Base-by-base conservation (phyloP, 1,284 basidiomycete genomes). In the Phellinidium pouzarii region DNA sequence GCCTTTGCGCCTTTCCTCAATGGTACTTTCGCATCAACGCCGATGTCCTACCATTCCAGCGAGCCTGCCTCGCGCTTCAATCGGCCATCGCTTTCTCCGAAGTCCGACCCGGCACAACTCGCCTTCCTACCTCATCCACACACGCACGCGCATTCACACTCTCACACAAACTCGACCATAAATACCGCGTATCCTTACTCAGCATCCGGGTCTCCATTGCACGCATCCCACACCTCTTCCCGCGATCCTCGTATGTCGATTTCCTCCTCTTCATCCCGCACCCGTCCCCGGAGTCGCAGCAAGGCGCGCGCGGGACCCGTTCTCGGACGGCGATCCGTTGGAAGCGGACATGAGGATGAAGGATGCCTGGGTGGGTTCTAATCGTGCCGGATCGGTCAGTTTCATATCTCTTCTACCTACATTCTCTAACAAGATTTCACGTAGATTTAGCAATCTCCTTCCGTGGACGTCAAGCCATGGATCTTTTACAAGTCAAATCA, bases 41-140 rank as follows among this genome's bases (percentile, higher is more conserved):
- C 20, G 26, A 45, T 38, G 31, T 37, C 41, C n/a, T 29, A 25
- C 23, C 50, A 44, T 17, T 43, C 37, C 3, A 17, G 3, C 43
- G 26, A 37, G 23, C 34, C 37, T 20, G 4, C 47, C 23, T 19
- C 7, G 4, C 26, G 19, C 17, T 17, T 26, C 4, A 3, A 36
- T 8, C 6, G 14, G 2, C 23, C 47, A 40, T 38, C 47, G 9
- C 42, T 44, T 14, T 45, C 50, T 9, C 50, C 42, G 2, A 50
- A 50, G n/a, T 27, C 31, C 17, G 48, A 48, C 27, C 40, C 46
- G 5, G 42, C 52, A 5, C 46, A 54, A 20, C 48, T 54, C 1
- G 45, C 52, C n/a, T 54, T 54, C 34, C 52, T 54, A 19, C 52
- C 52, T 12, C 40, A 54, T 36, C 52, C 52, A 5, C 52, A 54